Conservation (phyloP, 2,329 filamentous ascomycete genomes). For the Neonectria hederae region DNA sequence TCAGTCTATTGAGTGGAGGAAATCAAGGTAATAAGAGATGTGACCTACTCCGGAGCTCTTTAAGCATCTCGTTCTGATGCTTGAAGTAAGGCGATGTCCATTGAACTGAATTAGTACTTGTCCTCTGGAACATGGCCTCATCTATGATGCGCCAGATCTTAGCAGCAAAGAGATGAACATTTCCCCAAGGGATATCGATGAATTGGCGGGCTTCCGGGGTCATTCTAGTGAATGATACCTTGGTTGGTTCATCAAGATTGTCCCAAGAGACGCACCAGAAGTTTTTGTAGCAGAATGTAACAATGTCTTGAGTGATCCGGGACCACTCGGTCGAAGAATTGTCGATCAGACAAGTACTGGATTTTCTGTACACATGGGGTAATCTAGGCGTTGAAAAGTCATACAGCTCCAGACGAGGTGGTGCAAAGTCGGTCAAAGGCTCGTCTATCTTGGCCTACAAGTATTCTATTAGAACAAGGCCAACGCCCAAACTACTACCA, state of each 20-base stretch:
- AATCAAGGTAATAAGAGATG: no score
- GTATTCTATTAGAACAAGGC: no score
- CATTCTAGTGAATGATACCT: background rate
- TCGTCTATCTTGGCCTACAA: no score
- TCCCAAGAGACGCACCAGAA: background rate
- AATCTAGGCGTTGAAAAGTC: no score
- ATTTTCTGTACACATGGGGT: no score
- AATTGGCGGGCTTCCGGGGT: background rate
- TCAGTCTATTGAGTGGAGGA: background rate
- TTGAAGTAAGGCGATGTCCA: background rate
- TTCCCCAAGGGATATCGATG: background rate
- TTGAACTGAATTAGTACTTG: background rate
- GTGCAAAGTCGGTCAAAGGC: no score
- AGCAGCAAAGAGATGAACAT: background rate
- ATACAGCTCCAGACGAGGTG: no score
- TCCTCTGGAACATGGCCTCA: background rate
- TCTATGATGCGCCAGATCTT: background rate
- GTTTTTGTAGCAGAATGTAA: background rate
- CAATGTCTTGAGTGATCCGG: background rate
- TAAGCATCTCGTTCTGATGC: background rate
- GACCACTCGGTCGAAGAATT: no score
- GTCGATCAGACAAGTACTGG: no score
- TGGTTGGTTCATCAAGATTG: background rate
- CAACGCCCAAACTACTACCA: no score
- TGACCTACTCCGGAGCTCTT: background rate